These are phyloP conservation scores for Bauhinia variegata DNA, from an alignment of 306 rosid genomes.

Conservation along the genomic window DNA sequence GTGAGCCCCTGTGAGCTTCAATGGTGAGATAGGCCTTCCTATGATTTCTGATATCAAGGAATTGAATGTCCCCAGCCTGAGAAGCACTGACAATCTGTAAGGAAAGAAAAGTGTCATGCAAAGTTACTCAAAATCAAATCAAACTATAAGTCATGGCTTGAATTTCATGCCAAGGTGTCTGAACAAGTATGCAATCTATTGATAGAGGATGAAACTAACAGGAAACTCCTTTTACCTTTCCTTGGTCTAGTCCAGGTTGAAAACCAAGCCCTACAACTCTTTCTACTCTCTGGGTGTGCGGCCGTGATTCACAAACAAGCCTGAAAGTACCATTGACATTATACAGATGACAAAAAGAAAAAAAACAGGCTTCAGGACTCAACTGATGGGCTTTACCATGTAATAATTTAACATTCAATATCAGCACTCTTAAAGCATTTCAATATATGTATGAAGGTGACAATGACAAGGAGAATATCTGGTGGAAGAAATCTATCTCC, in stretches of 20 bases:
- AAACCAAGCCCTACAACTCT: conserved; percentile 93
- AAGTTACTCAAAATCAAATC: conserved; percentile 14
- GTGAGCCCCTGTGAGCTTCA: conserved; percentile 88
- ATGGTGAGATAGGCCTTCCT: conserved; percentile 74
- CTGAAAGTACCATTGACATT: conserved; percentile 45
- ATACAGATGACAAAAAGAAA: conserved; percentile 13
- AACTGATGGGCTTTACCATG: not conserved
- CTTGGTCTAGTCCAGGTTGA: conserved; percentile 94
- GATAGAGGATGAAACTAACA: conserved; percentile 1
- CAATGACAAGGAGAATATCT: conserved; percentile 17
- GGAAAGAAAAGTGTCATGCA: conserved; percentile 6
- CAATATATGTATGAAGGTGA: not conserved
- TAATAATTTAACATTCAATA: not conserved
- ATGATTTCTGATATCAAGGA: conserved; percentile 85
- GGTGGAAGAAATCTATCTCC: not conserved
- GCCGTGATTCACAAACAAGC: conserved; percentile 75
- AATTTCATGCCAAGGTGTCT: not conserved
- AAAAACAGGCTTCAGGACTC: conserved; percentile 10
- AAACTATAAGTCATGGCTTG: conserved; percentile 15
- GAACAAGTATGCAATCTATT: not conserved
- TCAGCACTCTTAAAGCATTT: not conserved
- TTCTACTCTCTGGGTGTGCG: conserved; percentile 74
- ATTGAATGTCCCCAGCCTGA: conserved; percentile 94
- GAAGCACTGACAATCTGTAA: conserved; percentile 93
- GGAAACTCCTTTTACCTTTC: conserved; percentile 64